Percentiles rank a stretch among this genome's conserved stretches.
phyloP scores from a whole-genome alignment of 2,329 filamentous ascomycete species.

The Penicillium griseofulvum region DNA sequence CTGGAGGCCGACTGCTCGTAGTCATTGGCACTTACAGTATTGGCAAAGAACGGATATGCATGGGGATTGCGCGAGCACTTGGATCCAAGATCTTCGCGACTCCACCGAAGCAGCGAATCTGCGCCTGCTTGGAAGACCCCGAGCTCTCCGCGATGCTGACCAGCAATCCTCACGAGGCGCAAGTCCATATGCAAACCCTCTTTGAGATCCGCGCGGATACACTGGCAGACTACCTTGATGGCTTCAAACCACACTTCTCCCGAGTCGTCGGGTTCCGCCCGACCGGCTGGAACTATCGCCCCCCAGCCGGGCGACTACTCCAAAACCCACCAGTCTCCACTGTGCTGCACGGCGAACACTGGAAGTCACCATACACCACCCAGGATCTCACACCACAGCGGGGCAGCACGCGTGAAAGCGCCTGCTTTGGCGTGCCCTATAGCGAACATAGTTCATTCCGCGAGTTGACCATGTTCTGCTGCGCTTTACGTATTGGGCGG shows the following conservation, averaged over 20 bases:
- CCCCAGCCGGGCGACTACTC: conserved; percentile 61
- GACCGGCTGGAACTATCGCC: conserved; percentile 89
- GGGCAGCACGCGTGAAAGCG: conserved; percentile 76
- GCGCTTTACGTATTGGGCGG: conserved; percentile 79
- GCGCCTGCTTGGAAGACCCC: conserved; percentile 77
- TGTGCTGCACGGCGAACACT: conserved; percentile 65
- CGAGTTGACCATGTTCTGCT: conserved; percentile 90
- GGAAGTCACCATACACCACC: conserved; percentile 71
- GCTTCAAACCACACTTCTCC: conserved; percentile 76
- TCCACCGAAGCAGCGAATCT: conserved; percentile 77
- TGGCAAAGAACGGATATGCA: conserved; percentile 92
- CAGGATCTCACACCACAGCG: conserved; percentile 75
- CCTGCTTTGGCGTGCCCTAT: conserved; percentile 93
- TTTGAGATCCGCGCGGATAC: conserved; percentile 93
- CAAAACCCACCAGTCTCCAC: conserved; percentile 63
- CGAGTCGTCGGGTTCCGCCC: conserved; percentile 88
- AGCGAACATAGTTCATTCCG: conserved; percentile 94
- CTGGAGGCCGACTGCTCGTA: conserved; percentile 72
- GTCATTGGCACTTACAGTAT: conserved; percentile 97
- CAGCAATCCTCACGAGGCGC: conserved; percentile 73
- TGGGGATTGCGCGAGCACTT: conserved; percentile 84
- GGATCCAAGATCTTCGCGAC: conserved; percentile 87
- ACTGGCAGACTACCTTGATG: conserved; percentile 79
- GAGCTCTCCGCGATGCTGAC: conserved; percentile 79
- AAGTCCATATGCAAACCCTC: conserved; percentile 96